These are phyloP conservation scores for Pseudocercospora fijiensis DNA, from an alignment of 2,329 filamentous ascomycete genomes.

Conservation along the genomic window DNA sequence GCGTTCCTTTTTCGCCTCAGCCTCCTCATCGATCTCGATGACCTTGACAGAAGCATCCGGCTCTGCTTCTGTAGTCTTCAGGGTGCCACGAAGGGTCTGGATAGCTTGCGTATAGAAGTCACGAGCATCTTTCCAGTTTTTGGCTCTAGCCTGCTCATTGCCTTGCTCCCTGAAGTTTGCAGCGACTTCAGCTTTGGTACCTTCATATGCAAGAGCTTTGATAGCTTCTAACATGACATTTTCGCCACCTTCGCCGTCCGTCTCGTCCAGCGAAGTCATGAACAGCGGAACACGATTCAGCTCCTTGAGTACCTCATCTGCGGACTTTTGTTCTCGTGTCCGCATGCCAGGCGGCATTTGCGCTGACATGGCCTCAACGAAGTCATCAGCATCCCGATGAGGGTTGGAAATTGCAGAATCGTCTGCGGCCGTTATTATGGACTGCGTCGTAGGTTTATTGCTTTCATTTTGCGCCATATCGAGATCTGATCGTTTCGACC, in stretches of 20 bases:
- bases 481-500: conserved; percentile 10
- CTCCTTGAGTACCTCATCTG: conserved; percentile 61
- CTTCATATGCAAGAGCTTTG: conserved; percentile 88
- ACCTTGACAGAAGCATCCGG: conserved; percentile 35
- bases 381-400: conserved; percentile 21
- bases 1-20: conserved; percentile 60
- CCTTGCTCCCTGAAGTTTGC: conserved; percentile 85
- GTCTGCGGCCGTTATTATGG: not conserved
- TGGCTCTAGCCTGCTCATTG: conserved; percentile 78
- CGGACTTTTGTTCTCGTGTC: conserved; percentile 55
- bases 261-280: conserved; percentile 82
- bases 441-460: not conserved
- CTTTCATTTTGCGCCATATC: conserved; percentile 17
- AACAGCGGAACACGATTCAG: conserved; percentile 79
- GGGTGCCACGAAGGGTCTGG: conserved; percentile 55
- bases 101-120: conserved; percentile 93
- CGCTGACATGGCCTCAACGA: conserved; percentile 36
- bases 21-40: conserved; percentile 57
- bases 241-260: conserved; percentile 59
- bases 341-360: conserved; percentile 60
- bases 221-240: conserved; percentile 84
- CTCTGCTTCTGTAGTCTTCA: conserved; percentile 22
- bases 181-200: conserved; percentile 78
- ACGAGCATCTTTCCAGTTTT: conserved; percentile 76
- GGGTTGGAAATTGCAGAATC: conserved; percentile 8